phyloP scores from a whole-genome alignment of 352 stramenopile species.

The Globisporangium acanthophoron region DNA sequence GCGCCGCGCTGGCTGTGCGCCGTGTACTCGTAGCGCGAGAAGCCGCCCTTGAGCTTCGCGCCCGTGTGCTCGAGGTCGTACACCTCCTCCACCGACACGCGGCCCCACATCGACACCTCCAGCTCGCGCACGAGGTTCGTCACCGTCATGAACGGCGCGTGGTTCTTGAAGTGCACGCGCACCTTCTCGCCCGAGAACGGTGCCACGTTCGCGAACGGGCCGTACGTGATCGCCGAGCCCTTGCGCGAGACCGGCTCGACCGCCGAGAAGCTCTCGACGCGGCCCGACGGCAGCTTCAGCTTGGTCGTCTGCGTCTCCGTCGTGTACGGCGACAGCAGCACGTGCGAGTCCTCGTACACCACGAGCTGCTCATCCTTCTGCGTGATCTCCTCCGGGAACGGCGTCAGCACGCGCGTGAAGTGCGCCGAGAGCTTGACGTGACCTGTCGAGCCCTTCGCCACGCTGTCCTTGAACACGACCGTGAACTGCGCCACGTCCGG shows the following conservation, averaged over 20 bases:
- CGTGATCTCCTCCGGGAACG: constrained; percentile 69
- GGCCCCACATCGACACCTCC: constrained; percentile 89
- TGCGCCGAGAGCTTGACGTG: constrained; percentile 74
- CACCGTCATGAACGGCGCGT: constrained; percentile 83
- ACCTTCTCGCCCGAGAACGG: constrained; percentile 37
- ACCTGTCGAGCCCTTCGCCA: constrained; percentile 40
- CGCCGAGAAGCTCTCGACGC: constrained; percentile 65
- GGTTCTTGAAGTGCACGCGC: constrained; percentile 82
- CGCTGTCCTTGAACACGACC: constrained; percentile 59
- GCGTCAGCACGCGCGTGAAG: constrained; percentile 75
- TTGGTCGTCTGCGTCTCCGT: constrained; percentile 82
- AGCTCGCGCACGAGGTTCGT: constrained; percentile 82
- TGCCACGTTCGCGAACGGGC: constrained; percentile 64
- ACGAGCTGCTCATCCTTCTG: constrained; percentile 86
- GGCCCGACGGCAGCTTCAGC: constrained; percentile 73
- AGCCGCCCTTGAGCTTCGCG: constrained; percentile 78
- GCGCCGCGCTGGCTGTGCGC: constrained; percentile 51
- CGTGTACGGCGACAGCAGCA: constrained; percentile 66
- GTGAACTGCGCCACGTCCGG: constrained; percentile 52
- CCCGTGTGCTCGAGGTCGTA: constrained; percentile 85
- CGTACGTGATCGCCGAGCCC: constrained; percentile 71
- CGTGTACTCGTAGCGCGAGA: constrained; percentile 85
- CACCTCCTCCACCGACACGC: constrained; percentile 84
- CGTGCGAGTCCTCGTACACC: constrained; percentile 59
- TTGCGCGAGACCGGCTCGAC: constrained; percentile 59